phyloP scores from a whole-genome alignment of 2,329 filamentous ascomycete genomes.

The Cladorrhinum sp. region DNA sequence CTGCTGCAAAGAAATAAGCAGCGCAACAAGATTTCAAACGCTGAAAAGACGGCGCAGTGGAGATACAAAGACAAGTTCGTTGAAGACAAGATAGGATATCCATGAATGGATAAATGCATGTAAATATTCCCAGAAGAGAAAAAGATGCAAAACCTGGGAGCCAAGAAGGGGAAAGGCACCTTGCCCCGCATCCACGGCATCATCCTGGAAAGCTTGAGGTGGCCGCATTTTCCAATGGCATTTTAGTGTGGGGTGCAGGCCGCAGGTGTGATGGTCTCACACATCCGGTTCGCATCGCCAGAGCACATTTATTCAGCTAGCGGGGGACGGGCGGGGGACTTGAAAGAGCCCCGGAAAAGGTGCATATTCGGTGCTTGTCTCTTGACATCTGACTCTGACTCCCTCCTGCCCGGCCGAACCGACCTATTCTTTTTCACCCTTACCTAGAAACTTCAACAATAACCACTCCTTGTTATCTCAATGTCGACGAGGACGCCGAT shows the following conservation, averaged over 20 bases:
- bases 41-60: no score
- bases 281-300: slow-evolving; percentile 9
- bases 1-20: no score
- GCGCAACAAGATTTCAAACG: no score
- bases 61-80: neutral
- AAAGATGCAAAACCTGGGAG: neutral
- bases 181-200: slow-evolving; percentile 7
- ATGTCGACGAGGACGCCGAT: slow-evolving; percentile 10
- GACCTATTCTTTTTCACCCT: neutral
- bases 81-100: neutral
- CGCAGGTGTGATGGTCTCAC: slow-evolving; percentile 2
- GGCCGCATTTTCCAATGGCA: neutral
- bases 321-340: neutral
- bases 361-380: neutral
- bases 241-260: slow-evolving; percentile 1
- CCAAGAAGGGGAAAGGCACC: slow-evolving; percentile 2
- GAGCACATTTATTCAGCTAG: slow-evolving; percentile 10
- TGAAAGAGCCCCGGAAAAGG: neutral
- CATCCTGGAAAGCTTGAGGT: neutral
- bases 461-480: neutral
- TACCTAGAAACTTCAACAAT: neutral
- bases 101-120: neutral
- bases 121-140: neutral
- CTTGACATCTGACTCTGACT: slow-evolving; percentile 8
- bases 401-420: neutral